Evolutionary conservation across 2,329 filamentous ascomycete species (phyloP).

Genomic region (Colletotrichum musae): DNA sequence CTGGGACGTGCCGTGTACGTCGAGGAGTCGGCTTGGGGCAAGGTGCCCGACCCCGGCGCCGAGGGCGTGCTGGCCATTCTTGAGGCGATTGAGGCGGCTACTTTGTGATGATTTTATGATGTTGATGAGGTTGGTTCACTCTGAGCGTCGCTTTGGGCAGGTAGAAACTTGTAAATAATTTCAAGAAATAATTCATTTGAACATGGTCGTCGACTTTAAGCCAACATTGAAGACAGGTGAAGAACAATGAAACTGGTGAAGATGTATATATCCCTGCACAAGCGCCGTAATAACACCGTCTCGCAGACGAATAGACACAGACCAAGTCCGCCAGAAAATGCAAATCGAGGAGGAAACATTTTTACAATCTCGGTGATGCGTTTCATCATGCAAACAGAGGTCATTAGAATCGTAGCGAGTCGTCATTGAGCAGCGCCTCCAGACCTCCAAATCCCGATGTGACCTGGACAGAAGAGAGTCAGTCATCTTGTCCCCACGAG

Average conservation of each 20-base stretch:
- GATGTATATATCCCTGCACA: no score
- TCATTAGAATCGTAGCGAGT: conserved; percentile 28
- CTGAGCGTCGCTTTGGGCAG: not conserved
- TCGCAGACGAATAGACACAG: not conserved
- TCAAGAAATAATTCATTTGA: not conserved
- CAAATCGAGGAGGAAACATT: not conserved
- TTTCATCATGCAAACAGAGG: no score
- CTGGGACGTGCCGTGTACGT: conserved; percentile 83
- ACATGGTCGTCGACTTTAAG: not conserved
- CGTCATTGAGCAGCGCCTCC: conserved; percentile 31
- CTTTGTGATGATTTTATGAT: not conserved
- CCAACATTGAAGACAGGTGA: no score
- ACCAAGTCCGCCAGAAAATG: not conserved
- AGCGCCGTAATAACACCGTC: not conserved
- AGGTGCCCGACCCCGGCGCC: conserved; percentile 82
- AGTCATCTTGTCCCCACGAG: not conserved
- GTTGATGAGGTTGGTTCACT: no score
- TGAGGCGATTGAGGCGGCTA: conserved; percentile 64
- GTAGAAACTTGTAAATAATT: not conserved
- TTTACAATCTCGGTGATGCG: no score
- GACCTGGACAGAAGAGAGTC: not conserved
- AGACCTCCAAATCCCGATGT: conserved; percentile 37
- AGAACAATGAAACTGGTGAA: not conserved
- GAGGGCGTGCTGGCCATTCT: conserved; percentile 73
- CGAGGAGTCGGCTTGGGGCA: conserved; percentile 75